Evolutionary conservation across 805 yeast genomes (phyloP), one percentile per base, ranked within the genome.

Genomic region (Nakazawaea molendinolei): DNA sequence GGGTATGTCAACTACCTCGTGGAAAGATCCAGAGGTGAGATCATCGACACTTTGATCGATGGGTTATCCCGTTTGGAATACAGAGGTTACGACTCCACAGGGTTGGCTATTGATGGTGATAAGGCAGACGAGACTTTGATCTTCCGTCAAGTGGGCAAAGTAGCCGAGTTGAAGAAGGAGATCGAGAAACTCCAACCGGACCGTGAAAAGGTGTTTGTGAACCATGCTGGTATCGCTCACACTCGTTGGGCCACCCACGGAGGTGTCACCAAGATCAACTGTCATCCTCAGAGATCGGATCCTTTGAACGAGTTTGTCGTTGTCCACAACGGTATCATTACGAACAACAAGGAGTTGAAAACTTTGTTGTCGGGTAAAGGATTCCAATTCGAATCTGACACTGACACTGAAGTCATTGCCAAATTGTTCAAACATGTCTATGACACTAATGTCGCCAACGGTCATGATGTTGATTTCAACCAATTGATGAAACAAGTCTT

Each of bases 201-300:
- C 51, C 69, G 80, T 49, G 60, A 69, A 20, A 77, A 74, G 42
- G 69, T 75, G 15, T 87, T 86, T 55, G 79, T 75, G 49, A 76
- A 81, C 58, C 98, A 92, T 56, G 87, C 79, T 42, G 98, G 95
- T 56, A 92, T 92, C 58, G 97, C 98, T 17, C 99, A 92, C 64
- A 92, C 99, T 10, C 84, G 99, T 69, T 92, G 99, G 99, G 99
- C 99, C 34, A 92, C 99, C 25, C 99, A 92, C 61, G 99, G 99
- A 61, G 85, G 79, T 51, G 97, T 97, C 40, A 77, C 76, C 47
- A 76, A 71, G 44, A 50, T 60, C 43, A 92, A 92, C 69, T 92
- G 97, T 58, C 99, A 92, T 60, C 99, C 99, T 33, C 97, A 90
- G 57, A 69, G 90, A 46, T 86, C 96, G 1, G 98, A 86, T 58